Conservation (phyloP, 257 asterid species). For the Striga asiatica region DNA sequence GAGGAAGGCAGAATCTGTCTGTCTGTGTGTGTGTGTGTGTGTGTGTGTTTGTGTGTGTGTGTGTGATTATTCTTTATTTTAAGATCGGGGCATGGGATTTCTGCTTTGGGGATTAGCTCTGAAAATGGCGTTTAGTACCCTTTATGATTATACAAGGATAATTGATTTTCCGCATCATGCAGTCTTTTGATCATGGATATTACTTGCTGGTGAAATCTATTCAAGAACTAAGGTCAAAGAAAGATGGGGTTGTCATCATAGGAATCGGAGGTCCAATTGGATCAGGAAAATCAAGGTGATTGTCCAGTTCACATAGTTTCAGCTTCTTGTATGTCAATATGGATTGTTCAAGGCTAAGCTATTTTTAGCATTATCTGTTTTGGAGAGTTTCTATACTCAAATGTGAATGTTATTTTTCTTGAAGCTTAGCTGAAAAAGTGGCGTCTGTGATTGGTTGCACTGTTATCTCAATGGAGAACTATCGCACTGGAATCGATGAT, state of each 20-base stretch:
- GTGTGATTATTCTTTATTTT: background rate
- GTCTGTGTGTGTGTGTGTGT: background rate
- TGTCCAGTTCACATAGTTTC: slow-evolving; percentile 3
- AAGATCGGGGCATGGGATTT: background rate
- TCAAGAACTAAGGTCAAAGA: slow-evolving; percentile 94
- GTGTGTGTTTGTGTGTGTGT: background rate
- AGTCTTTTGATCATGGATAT: slow-evolving; percentile 98
- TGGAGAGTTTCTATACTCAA: slow-evolving; percentile 4
- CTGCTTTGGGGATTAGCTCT: background rate
- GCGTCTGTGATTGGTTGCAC: slow-evolving; percentile 88
- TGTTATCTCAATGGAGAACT: slow-evolving; percentile 90
- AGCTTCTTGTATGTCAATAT: background rate
- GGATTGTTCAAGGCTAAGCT: slow-evolving; percentile 4
- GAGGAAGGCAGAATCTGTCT: background rate
- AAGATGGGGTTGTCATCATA: slow-evolving; percentile 74
- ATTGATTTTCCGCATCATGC: slow-evolving; percentile 24
- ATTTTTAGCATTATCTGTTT: slow-evolving; percentile 9
- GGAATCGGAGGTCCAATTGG: slow-evolving; percentile 99
- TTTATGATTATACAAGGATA: slow-evolving; percentile 1
- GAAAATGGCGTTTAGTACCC: background rate
- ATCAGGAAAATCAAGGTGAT: slow-evolving; percentile 90
- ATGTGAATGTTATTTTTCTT: slow-evolving; percentile 32
- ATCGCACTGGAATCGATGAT: slow-evolving; percentile 84
- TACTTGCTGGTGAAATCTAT: slow-evolving; percentile 90
- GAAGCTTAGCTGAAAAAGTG: slow-evolving; percentile 97